A percentile compares a stretch with the other conserved stretches of the same genome.
Evolutionary conservation across 345 rosid genomes (phyloP).

Genomic region (Camelina neglecta): DNA sequence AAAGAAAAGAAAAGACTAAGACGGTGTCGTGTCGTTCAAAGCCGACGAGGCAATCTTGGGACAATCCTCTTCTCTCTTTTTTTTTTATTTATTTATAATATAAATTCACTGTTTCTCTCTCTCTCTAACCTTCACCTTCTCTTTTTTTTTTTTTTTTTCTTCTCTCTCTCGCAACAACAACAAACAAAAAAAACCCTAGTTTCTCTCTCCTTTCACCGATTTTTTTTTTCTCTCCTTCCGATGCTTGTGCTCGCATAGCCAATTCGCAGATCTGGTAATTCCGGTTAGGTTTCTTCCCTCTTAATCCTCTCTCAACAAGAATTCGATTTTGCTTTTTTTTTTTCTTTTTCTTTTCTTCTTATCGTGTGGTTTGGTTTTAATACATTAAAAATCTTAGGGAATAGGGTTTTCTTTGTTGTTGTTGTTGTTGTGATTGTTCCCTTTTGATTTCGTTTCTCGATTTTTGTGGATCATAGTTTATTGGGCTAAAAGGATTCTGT

Average conservation of each 20-base stretch:
- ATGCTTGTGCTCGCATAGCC: constrained; percentile 32
- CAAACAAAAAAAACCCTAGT: constrained; percentile 31
- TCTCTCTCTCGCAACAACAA: not conserved
- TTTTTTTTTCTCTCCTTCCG: constrained; percentile 14
- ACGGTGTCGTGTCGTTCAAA: constrained; percentile 10
- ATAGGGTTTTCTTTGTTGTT: not conserved
- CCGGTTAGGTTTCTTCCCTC: constrained; percentile 12
- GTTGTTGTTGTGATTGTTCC: not conserved
- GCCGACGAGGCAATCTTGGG: not conserved
- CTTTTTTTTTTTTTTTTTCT: not conserved
- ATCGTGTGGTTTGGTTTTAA: not conserved
- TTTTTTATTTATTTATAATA: not conserved
- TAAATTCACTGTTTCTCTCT: not conserved
- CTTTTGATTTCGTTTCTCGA: constrained; percentile 17
- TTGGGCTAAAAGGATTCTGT: not conserved
- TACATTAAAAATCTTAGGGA: constrained; percentile 1
- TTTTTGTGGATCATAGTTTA: constrained; percentile 3
- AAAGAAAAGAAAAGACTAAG: constrained; percentile 1
- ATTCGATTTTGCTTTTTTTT: not conserved
- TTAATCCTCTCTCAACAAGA: not conserved
- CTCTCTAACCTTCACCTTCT: constrained; percentile 30
- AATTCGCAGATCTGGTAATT: constrained; percentile 40
- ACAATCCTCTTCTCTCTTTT: not conserved
- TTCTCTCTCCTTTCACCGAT: constrained; percentile 38
- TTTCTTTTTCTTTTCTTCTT: not conserved